These are phyloP conservation scores for Starmerella floris DNA, from an alignment of 805 yeast species.

Conservation along the genomic window DNA sequence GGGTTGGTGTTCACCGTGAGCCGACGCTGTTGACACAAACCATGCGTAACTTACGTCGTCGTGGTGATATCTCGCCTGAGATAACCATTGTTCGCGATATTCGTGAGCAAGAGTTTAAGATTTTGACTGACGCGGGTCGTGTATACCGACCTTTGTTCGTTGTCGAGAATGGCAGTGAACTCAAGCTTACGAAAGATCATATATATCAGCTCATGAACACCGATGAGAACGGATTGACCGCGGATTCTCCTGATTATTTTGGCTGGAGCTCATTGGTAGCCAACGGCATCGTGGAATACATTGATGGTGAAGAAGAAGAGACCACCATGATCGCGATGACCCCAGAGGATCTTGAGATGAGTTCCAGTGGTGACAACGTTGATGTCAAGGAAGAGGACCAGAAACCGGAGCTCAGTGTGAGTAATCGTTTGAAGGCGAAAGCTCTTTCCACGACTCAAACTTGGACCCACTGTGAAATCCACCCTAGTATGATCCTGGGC, in stretches of 20 bases:
- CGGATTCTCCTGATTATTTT: slow-evolving; percentile 40
- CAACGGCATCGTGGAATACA: slow-evolving; percentile 86
- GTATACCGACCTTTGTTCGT: slow-evolving; percentile 92
- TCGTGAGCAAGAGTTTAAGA: slow-evolving; percentile 89
- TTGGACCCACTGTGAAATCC: slow-evolving; percentile 97
- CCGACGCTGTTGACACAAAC: slow-evolving; percentile 87
- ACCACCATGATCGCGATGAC: slow-evolving; percentile 98
- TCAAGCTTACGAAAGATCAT: slow-evolving; percentile 75
- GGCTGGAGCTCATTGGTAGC: slow-evolving; percentile 77
- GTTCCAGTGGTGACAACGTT: slow-evolving; percentile 24
- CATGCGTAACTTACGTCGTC: slow-evolving; percentile 80
- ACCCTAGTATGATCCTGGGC: slow-evolving; percentile 96
- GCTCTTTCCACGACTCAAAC: slow-evolving; percentile 55
- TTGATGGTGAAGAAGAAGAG: slow-evolving; percentile 98
- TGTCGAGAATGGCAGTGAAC: slow-evolving; percentile 78
- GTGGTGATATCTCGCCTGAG: slow-evolving; percentile 90
- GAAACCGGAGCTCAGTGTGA: slow-evolving; percentile 39
- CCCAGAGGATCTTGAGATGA: slow-evolving; percentile 83
- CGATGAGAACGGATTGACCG: slow-evolving; percentile 35
- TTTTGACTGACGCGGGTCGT: slow-evolving; percentile 97
- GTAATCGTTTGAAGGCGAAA: slow-evolving; percentile 70
- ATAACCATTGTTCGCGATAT: slow-evolving; percentile 94
- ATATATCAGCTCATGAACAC: slow-evolving; percentile 53
- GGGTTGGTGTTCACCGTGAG: slow-evolving; percentile 98
- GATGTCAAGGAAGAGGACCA: slow-evolving; percentile 1